Evolutionary conservation across 2,329 filamentous ascomycete genomes (phyloP).

Genomic region (Colletotrichum kahawae): DNA sequence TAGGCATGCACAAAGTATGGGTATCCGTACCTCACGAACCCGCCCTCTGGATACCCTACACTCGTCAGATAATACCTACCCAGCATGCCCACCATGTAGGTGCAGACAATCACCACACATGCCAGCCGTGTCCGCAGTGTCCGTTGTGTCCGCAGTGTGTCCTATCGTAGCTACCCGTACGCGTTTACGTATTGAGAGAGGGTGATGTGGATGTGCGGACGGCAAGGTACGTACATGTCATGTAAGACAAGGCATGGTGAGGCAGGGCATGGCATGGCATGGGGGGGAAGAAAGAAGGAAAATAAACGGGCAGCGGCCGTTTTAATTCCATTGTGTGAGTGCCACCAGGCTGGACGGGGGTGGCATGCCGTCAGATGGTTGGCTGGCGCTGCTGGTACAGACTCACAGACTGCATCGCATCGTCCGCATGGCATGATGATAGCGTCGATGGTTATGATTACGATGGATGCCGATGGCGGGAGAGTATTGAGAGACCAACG

Average conservation of each 20-base stretch:
- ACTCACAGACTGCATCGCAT: neutral
- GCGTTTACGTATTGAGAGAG: neutral
- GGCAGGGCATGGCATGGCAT: neutral
- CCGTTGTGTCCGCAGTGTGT: neutral
- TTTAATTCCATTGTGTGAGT: neutral
- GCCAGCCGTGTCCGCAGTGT: neutral
- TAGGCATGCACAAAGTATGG: neutral
- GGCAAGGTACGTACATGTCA: constrained; percentile 4
- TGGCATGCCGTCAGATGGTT: neutral
- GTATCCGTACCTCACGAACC: neutral
- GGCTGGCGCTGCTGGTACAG: neutral
- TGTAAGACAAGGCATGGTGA: neutral
- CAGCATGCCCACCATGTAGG: neutral
- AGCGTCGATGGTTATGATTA: neutral
- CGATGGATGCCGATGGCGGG: neutral
- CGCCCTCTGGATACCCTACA: neutral
- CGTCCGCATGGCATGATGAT: neutral
- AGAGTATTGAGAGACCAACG: neutral
- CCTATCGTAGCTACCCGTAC: neutral
- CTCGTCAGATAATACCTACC: neutral
- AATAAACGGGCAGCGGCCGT: neutral
- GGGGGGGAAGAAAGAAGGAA: neutral
- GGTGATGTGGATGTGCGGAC: neutral
- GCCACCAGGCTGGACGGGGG: neutral
- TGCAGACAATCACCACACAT: neutral